Conservation (phyloP, 139 green algal genomes). For the Chlorella sp. region DNA sequence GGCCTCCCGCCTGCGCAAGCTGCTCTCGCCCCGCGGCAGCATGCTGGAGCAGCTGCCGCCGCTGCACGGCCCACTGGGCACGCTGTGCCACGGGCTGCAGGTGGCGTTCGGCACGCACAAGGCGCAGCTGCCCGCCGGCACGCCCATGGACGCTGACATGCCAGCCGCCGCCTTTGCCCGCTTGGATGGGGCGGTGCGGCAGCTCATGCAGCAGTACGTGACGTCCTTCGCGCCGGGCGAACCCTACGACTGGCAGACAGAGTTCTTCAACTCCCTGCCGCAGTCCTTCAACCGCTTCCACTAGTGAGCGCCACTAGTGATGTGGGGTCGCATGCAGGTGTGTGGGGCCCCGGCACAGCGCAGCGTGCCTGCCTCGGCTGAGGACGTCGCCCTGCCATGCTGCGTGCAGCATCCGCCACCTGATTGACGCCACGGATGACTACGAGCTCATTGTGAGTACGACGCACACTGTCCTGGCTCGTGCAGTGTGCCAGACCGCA, state of each 20-base stretch:
- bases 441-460: conserved; percentile 17
- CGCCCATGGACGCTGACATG: neutral
- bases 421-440: conserved; percentile 8
- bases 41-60: neutral
- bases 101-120: neutral
- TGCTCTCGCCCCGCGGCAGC: neutral
- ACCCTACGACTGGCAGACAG: neutral
- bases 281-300: neutral
- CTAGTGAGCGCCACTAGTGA: too few species aligned
- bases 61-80: neutral
- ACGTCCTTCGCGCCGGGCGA: too few species aligned
- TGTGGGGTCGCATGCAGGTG: too few species aligned
- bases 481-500: neutral
- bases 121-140: neutral
- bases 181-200: neutral
- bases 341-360: too few species aligned
- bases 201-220: neutral
- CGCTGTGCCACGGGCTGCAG: neutral
- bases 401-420: conserved; percentile 17
- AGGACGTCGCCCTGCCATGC: too few species aligned
- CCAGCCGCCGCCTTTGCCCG: neutral
- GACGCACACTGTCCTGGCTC: too few species aligned
- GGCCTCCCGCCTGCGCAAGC: neutral
- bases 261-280: too few species aligned
- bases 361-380: too few species aligned